Evolutionary conservation across 192 early-diverging fungal genomes (phyloP).

Genomic region (Coemansia sp.): DNA sequence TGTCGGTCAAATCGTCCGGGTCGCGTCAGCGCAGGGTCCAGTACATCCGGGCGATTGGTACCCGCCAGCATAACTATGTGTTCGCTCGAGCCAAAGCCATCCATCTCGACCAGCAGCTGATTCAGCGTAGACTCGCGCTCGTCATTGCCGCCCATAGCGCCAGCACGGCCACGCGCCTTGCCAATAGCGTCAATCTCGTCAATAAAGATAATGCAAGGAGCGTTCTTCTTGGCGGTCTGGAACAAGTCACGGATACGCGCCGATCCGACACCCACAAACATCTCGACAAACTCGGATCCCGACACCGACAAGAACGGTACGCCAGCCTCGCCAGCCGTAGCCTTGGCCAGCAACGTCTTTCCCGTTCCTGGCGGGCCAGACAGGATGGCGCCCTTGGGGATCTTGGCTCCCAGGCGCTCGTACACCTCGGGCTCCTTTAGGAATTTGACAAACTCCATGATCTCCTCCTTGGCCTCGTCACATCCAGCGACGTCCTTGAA

Average conservation of each 20-base stretch:
- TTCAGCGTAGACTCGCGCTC: constrained; percentile 98
- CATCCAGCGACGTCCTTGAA: constrained; percentile 99
- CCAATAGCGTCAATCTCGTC: constrained; percentile 99
- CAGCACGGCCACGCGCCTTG: constrained; percentile 90
- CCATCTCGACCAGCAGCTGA: constrained; percentile 99
- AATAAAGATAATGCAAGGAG: constrained; percentile 99
- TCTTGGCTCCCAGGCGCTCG: constrained; percentile 95
- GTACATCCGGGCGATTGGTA: constrained; percentile 96
- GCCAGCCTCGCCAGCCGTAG: constrained; percentile 98
- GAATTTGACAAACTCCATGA: constrained; percentile 99
- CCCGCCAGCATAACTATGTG: constrained; percentile 94
- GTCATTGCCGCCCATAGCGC: constrained; percentile 92
- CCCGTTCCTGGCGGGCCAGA: constrained; percentile 94
- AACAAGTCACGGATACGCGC: constrained; percentile 94
- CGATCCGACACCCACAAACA: constrained; percentile 99
- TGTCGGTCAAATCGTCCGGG: constrained; percentile 99
- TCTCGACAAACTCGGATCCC: constrained; percentile 99
- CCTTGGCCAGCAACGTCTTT: constrained; percentile 99
- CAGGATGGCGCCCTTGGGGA: constrained; percentile 97
- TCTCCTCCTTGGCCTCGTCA: constrained; percentile 99
- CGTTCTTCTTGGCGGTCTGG: constrained; percentile 94
- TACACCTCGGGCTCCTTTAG: constrained; percentile 91
- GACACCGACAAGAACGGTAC: constrained; percentile 98
- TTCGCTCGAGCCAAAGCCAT: constrained; percentile 77
- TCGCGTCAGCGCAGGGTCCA: constrained; percentile 94